Conservation (phyloP, 306 rosid genomes). For the Vachellia pachyceras region DNA sequence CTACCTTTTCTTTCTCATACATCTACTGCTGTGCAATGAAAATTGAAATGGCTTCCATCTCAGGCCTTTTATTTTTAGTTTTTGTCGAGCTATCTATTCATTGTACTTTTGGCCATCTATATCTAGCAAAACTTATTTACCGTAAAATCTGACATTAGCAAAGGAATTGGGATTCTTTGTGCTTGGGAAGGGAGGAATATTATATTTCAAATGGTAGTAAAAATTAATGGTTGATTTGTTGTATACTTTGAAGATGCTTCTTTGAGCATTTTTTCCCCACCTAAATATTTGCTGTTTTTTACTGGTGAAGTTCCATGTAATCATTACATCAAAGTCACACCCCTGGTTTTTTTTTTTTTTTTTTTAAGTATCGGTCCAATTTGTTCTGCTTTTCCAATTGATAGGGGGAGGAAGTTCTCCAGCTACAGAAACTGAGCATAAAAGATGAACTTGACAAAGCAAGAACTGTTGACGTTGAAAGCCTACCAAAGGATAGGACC, state of each 20-base stretch:
- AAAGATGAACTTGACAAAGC: constrained; percentile 62
- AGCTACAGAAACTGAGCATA: constrained; percentile 55
- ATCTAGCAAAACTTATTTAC: neutral
- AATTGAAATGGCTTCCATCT: neutral
- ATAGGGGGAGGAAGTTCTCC: constrained; percentile 63
- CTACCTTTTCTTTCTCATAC: neutral
- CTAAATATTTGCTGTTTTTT: neutral
- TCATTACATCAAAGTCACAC: too few relatives aligned
- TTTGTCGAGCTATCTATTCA: neutral
- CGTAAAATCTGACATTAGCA: neutral
- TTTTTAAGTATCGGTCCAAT: constrained; percentile 7
- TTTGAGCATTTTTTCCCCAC: neutral
- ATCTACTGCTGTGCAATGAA: neutral
- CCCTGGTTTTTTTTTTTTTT: too few relatives aligned
- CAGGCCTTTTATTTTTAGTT: neutral
- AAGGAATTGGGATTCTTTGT: neutral
- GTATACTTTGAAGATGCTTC: constrained; percentile 13
- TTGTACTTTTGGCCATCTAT: neutral
- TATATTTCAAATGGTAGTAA: constrained; percentile 7
- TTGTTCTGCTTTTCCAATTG: constrained; percentile 35
- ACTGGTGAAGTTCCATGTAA: neutral
- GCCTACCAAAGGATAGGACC: constrained; percentile 61
- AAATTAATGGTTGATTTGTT: constrained; percentile 18
- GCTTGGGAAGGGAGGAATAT: neutral
- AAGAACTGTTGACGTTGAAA: constrained; percentile 59